Evolutionary conservation across 2,329 filamentous ascomycete species (phyloP).

Genomic region (Biscogniauxia marginata): DNA sequence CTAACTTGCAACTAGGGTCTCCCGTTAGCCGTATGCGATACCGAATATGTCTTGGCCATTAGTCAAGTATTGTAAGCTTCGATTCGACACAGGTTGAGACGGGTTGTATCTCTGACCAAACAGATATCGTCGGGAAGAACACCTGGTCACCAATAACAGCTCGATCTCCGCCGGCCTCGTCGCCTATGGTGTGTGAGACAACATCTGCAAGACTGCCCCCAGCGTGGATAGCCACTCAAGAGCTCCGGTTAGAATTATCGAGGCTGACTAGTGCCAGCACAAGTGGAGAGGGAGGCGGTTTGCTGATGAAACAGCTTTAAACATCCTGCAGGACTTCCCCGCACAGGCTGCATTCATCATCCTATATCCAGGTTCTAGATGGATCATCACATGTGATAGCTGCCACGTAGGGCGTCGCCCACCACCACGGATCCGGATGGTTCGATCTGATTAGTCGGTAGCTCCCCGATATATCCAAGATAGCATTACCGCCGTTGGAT

Average conservation of each 20-base stretch:
- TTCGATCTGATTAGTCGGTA: not conserved
- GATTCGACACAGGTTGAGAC: too few relatives aligned
- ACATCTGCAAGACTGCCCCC: not conserved
- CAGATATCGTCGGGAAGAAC: not conserved
- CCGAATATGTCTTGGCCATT: not conserved
- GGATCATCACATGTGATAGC: not conserved
- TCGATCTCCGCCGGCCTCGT: not conserved
- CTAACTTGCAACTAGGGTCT: not conserved
- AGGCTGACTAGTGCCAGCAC: not conserved
- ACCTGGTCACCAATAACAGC: not conserved
- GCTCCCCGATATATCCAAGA: too few relatives aligned
- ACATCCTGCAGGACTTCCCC: not conserved
- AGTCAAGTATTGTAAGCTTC: not conserved
- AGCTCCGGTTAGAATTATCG: not conserved
- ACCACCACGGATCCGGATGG: not conserved
- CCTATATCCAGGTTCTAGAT: not conserved
- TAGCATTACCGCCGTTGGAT: too few relatives aligned
- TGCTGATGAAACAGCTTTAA: not conserved
- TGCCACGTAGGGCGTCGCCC: not conserved
- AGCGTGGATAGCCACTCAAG: not conserved
- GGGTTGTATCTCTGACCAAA: not conserved
- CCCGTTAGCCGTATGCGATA: not conserved
- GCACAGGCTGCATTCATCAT: not conserved
- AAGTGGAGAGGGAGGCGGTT: not conserved
- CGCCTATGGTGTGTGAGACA: not conserved